A percentile compares a stretch with the other conserved stretches of the same genome.
Evolutionary conservation across 2,329 filamentous ascomycete genomes (phyloP).

Genomic region (Thielaviopsis ethacetica): DNA sequence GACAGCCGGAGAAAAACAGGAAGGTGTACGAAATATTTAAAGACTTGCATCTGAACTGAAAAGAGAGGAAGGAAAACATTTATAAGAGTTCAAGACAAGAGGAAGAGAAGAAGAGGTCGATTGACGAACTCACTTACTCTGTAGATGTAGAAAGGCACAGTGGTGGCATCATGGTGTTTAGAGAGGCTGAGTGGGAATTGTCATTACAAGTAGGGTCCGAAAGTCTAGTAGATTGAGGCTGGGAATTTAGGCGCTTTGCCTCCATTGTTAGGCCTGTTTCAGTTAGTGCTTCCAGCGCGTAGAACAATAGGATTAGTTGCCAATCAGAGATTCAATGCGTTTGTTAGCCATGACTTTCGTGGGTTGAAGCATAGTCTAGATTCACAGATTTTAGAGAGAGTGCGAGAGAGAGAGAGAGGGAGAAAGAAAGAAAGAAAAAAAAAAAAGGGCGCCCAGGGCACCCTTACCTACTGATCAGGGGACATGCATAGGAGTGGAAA

Average conservation of each 20-base stretch:
- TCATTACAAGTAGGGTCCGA: no score
- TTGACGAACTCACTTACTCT: not conserved
- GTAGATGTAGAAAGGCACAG: not conserved
- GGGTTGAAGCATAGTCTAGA: not conserved
- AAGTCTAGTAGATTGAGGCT: not conserved
- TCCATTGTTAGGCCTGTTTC: not conserved
- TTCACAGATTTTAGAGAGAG: no score
- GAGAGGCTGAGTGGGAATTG: not conserved
- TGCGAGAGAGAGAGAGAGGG: no score
- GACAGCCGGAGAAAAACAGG: not conserved
- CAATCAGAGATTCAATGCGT: not conserved
- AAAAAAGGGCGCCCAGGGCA: not conserved
- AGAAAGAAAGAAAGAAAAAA: no score
- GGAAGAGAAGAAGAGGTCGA: not conserved
- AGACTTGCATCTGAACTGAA: not conserved
- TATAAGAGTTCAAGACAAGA: not conserved
- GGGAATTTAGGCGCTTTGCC: not conserved
- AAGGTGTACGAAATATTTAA: not conserved
- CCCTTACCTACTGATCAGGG: not conserved
- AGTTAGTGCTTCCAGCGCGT: not conserved
- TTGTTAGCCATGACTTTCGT: not conserved
- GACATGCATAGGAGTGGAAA: not conserved
- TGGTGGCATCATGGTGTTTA: not conserved
- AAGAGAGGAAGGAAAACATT: not conserved
- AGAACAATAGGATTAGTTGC: not conserved